Evolutionary conservation across 2,329 filamentous ascomycete genomes (phyloP), one percentile per base, ranked within the genome.

Genomic region (Ophiocordyceps sinensis): DNA sequence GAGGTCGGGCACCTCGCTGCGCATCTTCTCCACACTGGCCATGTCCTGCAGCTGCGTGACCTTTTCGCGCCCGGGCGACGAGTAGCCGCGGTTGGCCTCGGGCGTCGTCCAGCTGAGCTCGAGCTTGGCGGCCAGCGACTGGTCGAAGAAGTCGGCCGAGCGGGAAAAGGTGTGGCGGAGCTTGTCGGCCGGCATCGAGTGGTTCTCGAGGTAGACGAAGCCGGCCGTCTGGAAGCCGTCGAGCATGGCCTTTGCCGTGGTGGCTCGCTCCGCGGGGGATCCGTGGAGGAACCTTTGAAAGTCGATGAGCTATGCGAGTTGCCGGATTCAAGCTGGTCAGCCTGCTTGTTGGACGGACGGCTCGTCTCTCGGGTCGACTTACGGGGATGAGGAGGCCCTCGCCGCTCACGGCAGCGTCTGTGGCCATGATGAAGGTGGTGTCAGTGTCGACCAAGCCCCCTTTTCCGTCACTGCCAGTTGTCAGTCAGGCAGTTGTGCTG

Each of bases 191-290:
- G 77, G 62, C 45, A 94, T 81, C 34, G 82, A 75, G 49, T 89
- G 79, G 59, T 89, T 84, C 51, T 79, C 79, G 32, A 94, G 75
- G 62, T 94, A 94, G 54, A 95, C 75, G 67, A 95, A 94, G 43
- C 88, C 88, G 3, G 87, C 83, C 2, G 74, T 80, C 52, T 87
- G 82, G 65, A 95, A 94, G 35, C 85, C 87, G 41, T 77, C 56
- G 12, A 89, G 77, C 49, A 94, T 79, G 34, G 81, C 75, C 41
- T 76, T 62, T 19, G 86, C 87, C 1, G 83, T 77, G 36, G 71
- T 62, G 39, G 70, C 64, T 50, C 80, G 82, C 49, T 82, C 66
- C 10, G 67, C 52, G 0, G 73, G 64, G 17, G 71, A 68, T 29
- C 82, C 82, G 43, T 70, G 61, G 21, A 85, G 73, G 60, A 88